phyloP scores from a whole-genome alignment of 495 filamentous ascomycete genomes.

The Cercophora sp. region DNA sequence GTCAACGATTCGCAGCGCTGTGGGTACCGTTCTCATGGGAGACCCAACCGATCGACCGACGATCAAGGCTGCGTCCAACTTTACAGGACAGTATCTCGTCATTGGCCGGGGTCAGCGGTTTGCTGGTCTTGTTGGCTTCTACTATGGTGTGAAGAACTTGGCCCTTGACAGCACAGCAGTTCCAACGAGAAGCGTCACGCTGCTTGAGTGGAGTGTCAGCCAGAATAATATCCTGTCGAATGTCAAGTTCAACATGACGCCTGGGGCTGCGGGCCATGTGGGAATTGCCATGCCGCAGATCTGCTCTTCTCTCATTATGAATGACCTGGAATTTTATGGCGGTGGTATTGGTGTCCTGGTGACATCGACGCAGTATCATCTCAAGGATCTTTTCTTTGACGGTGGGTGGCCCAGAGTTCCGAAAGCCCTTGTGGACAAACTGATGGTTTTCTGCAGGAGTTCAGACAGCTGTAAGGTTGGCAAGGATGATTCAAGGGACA shows the following conservation, averaged over 20 bases:
- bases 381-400: conserved; percentile 45
- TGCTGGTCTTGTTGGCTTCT: conserved; percentile 64
- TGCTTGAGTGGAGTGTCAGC: conserved; percentile 59
- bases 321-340: conserved; percentile 47
- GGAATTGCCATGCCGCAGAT: conserved; percentile 38
- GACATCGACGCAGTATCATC: conserved; percentile 49
- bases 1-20: conserved; percentile 36
- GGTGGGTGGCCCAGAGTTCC: conserved; percentile 6
- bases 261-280: conserved; percentile 35
- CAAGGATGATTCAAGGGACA: conserved; percentile 38
- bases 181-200: conserved; percentile 37
- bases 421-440: neutral
- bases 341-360: conserved; percentile 47
- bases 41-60: conserved; percentile 61
- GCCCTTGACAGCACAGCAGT: conserved; percentile 64
- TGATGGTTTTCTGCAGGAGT: conserved; percentile 11
- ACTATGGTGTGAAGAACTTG: conserved; percentile 65
- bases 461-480: conserved; percentile 35
- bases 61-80: conserved; percentile 44
- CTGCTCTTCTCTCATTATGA: conserved; percentile 41
- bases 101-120: conserved; percentile 44
- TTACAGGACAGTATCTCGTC: conserved; percentile 55
- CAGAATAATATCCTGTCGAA: conserved; percentile 63
- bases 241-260: conserved; percentile 58
- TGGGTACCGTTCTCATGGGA: conserved; percentile 50